Conservation (phyloP, 2,329 filamentous ascomycete genomes). For the Xylaria sp. region DNA sequence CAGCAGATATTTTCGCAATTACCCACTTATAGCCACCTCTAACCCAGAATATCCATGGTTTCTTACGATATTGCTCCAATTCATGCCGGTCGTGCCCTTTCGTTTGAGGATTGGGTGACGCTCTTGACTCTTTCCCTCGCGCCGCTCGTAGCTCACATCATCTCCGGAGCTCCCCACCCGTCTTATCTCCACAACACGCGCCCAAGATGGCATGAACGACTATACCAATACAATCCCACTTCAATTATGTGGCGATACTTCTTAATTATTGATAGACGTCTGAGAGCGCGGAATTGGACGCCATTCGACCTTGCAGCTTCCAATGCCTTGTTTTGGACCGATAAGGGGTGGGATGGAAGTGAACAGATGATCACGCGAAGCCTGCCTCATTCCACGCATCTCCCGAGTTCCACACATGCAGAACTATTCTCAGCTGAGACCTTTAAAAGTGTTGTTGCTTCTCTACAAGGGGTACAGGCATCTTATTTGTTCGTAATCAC, state of each 20-base stretch:
- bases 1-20: too few relatives aligned
- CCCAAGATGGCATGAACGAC: conserved; percentile 40
- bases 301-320: conserved; percentile 38
- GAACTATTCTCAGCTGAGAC: conserved; percentile 27
- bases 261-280: conserved; percentile 42
- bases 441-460: conserved; percentile 34
- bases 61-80: not conserved
- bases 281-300: conserved; percentile 40
- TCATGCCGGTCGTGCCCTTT: not conserved
- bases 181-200: conserved; percentile 32
- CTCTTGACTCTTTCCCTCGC: conserved; percentile 42
- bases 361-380: conserved; percentile 36
- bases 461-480: conserved; percentile 31
- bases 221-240: conserved; percentile 44
- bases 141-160: conserved; percentile 42
- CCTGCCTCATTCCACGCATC: conserved; percentile 20
- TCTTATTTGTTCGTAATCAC: not conserved
- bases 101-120: conserved; percentile 40
- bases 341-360: conserved; percentile 43
- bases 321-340: conserved; percentile 45
- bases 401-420: conserved; percentile 26
- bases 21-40: too few relatives aligned
- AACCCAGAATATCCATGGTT: not conserved
- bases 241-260: conserved; percentile 47
- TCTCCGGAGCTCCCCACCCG: conserved; percentile 34